These are phyloP conservation scores for Mucor circinelloides DNA, from an alignment of 371 early-diverging fungal species.

Conservation along the genomic window DNA sequence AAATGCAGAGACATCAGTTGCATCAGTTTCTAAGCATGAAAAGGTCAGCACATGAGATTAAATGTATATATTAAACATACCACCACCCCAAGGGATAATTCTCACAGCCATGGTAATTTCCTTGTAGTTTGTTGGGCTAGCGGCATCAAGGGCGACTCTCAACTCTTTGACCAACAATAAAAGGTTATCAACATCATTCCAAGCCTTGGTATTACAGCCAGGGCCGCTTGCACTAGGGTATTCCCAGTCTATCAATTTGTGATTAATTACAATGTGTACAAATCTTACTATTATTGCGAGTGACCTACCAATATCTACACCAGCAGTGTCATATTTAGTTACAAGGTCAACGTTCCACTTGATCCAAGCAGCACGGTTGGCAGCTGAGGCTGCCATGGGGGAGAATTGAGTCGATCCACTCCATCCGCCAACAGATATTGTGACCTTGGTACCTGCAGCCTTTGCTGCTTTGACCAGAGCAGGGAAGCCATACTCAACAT, in stretches of 20 bases:
- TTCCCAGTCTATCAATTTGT: no score
- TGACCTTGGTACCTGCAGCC: slow-evolving; percentile 51
- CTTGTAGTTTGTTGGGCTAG: slow-evolving; percentile 44
- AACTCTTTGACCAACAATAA: slow-evolving; percentile 62
- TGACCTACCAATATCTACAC: slow-evolving; percentile 53
- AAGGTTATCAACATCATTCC: slow-evolving; percentile 48
- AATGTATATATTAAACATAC: neutral
- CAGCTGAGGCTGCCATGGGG: slow-evolving; percentile 46
- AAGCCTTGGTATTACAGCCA: slow-evolving; percentile 55
- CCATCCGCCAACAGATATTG: slow-evolving; percentile 72
- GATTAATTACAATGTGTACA: no score
- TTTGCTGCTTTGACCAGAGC: slow-evolving; percentile 40
- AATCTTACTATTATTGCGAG: no score
- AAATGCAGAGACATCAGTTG: slow-evolving; percentile 61
- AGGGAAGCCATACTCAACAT: slow-evolving; percentile 7
- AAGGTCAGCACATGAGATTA: no score
- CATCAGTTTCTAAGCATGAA: slow-evolving; percentile 17
- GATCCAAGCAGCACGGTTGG: slow-evolving; percentile 48
- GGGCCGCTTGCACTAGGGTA: slow-evolving; percentile 57
- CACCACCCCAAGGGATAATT: slow-evolving; percentile 58
- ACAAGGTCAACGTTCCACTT: slow-evolving; percentile 44
- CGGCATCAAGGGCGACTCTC: slow-evolving; percentile 55
- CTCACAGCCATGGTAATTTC: slow-evolving; percentile 69
- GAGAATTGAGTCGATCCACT: slow-evolving; percentile 59
- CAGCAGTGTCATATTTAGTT: slow-evolving; percentile 52